Evolutionary conservation across 2,329 filamentous ascomycete species (phyloP).

Genomic region (Nigrospora oryzae): DNA sequence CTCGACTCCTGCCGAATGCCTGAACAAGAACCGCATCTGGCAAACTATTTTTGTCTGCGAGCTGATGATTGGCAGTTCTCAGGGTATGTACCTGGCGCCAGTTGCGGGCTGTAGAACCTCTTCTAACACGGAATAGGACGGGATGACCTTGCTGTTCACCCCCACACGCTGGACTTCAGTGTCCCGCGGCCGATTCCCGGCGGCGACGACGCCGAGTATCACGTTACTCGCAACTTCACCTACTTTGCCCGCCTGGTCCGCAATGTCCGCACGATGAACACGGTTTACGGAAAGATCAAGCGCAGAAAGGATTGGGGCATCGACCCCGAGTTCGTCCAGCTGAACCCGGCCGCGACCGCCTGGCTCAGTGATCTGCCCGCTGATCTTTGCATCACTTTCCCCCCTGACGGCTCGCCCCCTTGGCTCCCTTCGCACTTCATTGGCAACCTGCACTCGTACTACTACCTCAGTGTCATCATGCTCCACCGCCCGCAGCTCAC

Average conservation of each 20-base stretch:
- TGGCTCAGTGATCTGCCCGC: slow-evolving; percentile 72
- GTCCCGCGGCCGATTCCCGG: slow-evolving; percentile 56
- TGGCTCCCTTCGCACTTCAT: slow-evolving; percentile 83
- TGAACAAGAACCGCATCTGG: slow-evolving; percentile 82
- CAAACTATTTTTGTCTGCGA: slow-evolving; percentile 80
- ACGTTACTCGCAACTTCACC: slow-evolving; percentile 74
- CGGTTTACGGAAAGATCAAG: slow-evolving; percentile 65
- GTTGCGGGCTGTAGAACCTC: background rate
- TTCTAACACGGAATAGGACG: slow-evolving; percentile 46
- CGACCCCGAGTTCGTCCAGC: slow-evolving; percentile 72
- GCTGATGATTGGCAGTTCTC: slow-evolving; percentile 85
- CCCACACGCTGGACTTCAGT: slow-evolving; percentile 68
- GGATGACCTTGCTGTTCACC: slow-evolving; percentile 66
- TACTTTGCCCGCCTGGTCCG: slow-evolving; percentile 72
- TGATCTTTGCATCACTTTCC: slow-evolving; percentile 71
- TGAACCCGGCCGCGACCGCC: slow-evolving; percentile 67
- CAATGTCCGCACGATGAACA: slow-evolving; percentile 70
- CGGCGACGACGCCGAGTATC: slow-evolving; percentile 65
- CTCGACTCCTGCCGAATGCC: slow-evolving; percentile 63
- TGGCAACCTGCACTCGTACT: slow-evolving; percentile 84
- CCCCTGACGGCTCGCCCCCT: slow-evolving; percentile 68
- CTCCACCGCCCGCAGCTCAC: slow-evolving; percentile 80
- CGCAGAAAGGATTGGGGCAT: slow-evolving; percentile 74
- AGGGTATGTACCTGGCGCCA: slow-evolving; percentile 53
- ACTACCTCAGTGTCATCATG: slow-evolving; percentile 77